Evolutionary conservation across 2,329 filamentous ascomycete species (phyloP).

Genomic region (Cladosporium oxysporum): DNA sequence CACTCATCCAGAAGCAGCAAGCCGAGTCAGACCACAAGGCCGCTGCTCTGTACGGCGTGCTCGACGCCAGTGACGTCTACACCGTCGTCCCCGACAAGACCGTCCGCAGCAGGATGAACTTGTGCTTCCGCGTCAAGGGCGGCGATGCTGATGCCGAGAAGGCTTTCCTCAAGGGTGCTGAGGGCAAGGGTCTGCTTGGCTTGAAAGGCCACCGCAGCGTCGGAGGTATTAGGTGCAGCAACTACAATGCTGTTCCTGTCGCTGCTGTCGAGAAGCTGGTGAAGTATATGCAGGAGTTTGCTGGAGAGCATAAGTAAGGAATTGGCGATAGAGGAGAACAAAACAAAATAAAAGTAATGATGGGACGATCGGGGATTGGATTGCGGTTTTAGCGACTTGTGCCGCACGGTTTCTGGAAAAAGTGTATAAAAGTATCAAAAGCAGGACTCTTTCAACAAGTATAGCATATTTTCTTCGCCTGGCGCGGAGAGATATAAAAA

Average conservation of each 20-base stretch:
- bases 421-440: neutral
- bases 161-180: slow-evolving; percentile 73
- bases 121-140: slow-evolving; percentile 79
- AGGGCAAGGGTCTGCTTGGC: slow-evolving; percentile 69
- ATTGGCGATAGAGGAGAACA: neutral
- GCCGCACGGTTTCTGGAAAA: neutral
- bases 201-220: slow-evolving; percentile 88
- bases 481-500: neutral
- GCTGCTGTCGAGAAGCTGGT: slow-evolving; percentile 69
- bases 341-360: slow-evolving; percentile 1
- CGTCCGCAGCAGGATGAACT: slow-evolving; percentile 86
- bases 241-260: slow-evolving; percentile 81
- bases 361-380: neutral
- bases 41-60: slow-evolving; percentile 69
- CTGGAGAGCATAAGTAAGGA: slow-evolving; percentile 29
- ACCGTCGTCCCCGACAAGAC: slow-evolving; percentile 73
- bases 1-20: slow-evolving; percentile 76
- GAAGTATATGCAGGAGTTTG: slow-evolving; percentile 64
- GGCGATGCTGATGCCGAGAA: slow-evolving; percentile 70
- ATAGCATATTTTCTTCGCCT: neutral
- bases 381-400: neutral
- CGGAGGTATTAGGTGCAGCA: slow-evolving; percentile 80
- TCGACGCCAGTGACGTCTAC: slow-evolving; percentile 77
- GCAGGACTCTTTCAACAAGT: neutral
- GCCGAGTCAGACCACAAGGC: slow-evolving; percentile 74